A percentile compares a stretch with the other conserved stretches of the same genome.
Evolutionary conservation across 2,329 filamentous ascomycete species (phyloP).

Genomic region (Colletotrichum lentis): DNA sequence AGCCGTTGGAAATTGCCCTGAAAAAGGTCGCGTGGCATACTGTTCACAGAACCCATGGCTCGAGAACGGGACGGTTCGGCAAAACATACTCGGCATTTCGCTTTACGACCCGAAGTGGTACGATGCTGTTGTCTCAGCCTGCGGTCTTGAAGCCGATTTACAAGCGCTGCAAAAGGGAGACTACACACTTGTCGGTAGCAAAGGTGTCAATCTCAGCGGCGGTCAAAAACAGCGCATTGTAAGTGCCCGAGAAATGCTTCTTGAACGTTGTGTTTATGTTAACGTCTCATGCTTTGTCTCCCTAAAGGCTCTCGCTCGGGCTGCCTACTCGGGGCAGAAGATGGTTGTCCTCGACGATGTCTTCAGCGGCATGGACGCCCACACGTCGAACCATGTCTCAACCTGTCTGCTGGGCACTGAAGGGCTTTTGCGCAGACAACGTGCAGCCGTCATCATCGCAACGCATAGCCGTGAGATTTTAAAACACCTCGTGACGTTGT

Average conservation of each 20-base stretch:
- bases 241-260: background rate
- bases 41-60: slow-evolving; percentile 29
- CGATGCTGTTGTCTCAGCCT: slow-evolving; percentile 6
- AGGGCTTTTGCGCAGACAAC: slow-evolving; percentile 1
- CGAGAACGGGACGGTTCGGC: slow-evolving; percentile 14
- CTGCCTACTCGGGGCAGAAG: slow-evolving; percentile 11
- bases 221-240: slow-evolving; percentile 34
- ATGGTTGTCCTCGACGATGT: slow-evolving; percentile 29
- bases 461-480: slow-evolving; percentile 24
- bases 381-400: slow-evolving; percentile 12
- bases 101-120: slow-evolving; percentile 13
- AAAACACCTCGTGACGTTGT: background rate
- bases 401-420: background rate
- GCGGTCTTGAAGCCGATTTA: slow-evolving; percentile 21
- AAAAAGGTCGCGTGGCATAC: background rate
- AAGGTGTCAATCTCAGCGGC: slow-evolving; percentile 18
- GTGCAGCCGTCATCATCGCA: background rate
- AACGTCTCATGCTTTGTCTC: rapidly evolving
- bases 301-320: slow-evolving; percentile 17
- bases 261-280: background rate
- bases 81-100: slow-evolving; percentile 5
- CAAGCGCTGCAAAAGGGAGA: slow-evolving; percentile 1
- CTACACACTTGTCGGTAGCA: slow-evolving; percentile 12
- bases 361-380: slow-evolving; percentile 28
- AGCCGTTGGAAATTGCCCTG: too few relatives aligned